Percentiles rank a stretch among this genome's conserved stretches.
Evolutionary conservation across 495 filamentous ascomycete species (phyloP).

Genomic region (Trichoderma parareesei): DNA sequence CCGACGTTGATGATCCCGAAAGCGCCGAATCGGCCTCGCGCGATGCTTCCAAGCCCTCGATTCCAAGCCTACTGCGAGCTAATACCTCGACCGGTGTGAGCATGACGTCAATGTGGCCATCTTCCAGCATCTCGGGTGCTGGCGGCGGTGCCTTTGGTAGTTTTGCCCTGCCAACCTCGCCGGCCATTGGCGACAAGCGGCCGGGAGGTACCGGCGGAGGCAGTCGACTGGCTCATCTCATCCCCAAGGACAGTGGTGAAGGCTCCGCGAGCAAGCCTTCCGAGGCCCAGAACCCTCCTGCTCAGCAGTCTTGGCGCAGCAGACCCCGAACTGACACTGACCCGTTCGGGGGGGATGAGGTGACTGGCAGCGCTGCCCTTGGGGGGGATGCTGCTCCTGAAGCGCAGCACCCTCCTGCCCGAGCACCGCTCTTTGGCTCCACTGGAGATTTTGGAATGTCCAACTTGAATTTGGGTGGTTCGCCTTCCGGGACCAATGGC

Average conservation of each 20-base stretch:
- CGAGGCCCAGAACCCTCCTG: slow-evolving; percentile 27
- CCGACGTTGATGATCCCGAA: slow-evolving; percentile 41
- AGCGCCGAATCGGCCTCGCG: slow-evolving; percentile 27
- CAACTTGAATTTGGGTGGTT: slow-evolving; percentile 56
- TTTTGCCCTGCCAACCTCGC: slow-evolving; percentile 51
- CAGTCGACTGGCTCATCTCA: slow-evolving; percentile 75
- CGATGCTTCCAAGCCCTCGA: slow-evolving; percentile 36
- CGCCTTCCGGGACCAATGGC: slow-evolving; percentile 40
- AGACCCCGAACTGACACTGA: slow-evolving; percentile 70
- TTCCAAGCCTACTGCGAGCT: slow-evolving; percentile 60
- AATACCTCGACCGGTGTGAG: slow-evolving; percentile 42
- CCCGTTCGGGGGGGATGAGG: slow-evolving; percentile 54
- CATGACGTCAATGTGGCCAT: slow-evolving; percentile 64
- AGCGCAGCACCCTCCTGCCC: slow-evolving; percentile 27
- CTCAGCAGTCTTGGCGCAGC: slow-evolving; percentile 37
- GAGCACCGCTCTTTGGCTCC: slow-evolving; percentile 38
- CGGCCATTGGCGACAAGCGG: slow-evolving; percentile 60
- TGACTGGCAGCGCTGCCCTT: slow-evolving; percentile 69
- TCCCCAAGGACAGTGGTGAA: slow-evolving; percentile 69
- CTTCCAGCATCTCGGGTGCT: slow-evolving; percentile 57
- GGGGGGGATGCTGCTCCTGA: slow-evolving; percentile 65
- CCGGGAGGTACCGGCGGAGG: slow-evolving; percentile 63
- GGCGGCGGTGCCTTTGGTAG: slow-evolving; percentile 67
- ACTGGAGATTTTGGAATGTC: slow-evolving; percentile 72
- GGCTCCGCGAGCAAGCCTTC: slow-evolving; percentile 40